Evolutionary conservation across 805 yeast species (phyloP), one percentile per base, ranked within the genome.

Genomic region (Wickerhamiella occidentalis): DNA sequence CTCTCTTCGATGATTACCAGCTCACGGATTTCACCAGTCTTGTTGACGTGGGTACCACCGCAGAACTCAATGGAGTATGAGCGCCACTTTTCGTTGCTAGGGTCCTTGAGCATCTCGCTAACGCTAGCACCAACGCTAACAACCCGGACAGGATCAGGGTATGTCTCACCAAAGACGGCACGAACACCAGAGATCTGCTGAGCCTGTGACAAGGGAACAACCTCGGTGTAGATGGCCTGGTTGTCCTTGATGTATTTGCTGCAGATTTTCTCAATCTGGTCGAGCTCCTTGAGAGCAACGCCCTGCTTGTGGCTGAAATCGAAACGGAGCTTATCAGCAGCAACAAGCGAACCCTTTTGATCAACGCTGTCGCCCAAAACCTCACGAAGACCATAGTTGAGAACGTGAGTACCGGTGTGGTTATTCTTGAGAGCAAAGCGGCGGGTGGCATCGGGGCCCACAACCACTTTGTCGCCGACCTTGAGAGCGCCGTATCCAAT

Each of bases 61-160:
- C 99, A 92, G 75, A 92, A 92, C 71, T 92, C 99, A 56, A 92
- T 75, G 1, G 96, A 85, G 61, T 76, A 72, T 38, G 76, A 69
- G 59, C 66, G 68, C 97, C 98, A 92, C 61, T 85, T 77, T 47
- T 70, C 69, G 62, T 77, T 83, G 25, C 70, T 58, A 57, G 96
- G 95, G 58, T 79, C 72, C 6, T 73, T 72, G 56, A 90, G 65
- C 57, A 92, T 71, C 12, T 83, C 92, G 22, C 84, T 87, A 40
- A 92, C 87, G 43, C 95, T 80, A 37, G 77, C 82, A 62, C 99
- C 99, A 61, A 92, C 84, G 26, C 95, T 85, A 45, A 92, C 96
- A 58, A 92, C 98, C 65, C 98, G 80, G 19, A 92, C 99, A 35
- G 98, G 99, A 64, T 92, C 96, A 40, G 99, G 99, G 64, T 92